Evolutionary conservation across 1,284 basidiomycete species (phyloP), one percentile per base, ranked within the genome.

Genomic region (Cryptococcus sp.): DNA sequence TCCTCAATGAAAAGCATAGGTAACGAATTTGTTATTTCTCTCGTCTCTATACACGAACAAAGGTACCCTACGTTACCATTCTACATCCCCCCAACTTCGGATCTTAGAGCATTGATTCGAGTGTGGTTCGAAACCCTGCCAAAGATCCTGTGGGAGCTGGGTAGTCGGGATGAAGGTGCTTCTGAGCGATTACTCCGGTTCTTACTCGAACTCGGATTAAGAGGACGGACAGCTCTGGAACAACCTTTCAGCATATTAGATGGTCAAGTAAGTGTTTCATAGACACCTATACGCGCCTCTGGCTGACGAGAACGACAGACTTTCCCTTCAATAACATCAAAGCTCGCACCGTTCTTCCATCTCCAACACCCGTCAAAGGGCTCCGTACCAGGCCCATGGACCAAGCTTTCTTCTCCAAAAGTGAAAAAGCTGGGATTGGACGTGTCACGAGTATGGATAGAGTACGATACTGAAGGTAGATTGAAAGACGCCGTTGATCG

Each of bases 61-160:
- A 63, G 60, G 4, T 66, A 68, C 50, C 66, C 71, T 4, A 54
- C 44, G 1, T 57, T 69, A 1, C 75, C 77, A n/a, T 77, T 78
- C 59, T 74, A 66, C 62, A 59, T 78, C 7, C 67, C 66, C 0
- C 50, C 58, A 5, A 34, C 44, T 1, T 75, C 22, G 25, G 47
- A 44, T 15, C 17, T 71, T 2, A 58, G 74, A 2, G 40, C 52
- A 0, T 40, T 59, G 10, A 29, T 77, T 10, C 22, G 26, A 1
- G 39, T 39, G 15, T 79, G 77, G 77, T 54, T 84, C 54, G 83
- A 85, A 26, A 89, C 86, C 61, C 81, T 93, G 40, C 90, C 91
- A 0, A 87, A 85, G 72, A 83, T 83, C 8, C 79, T 95, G 1
- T 95, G 93, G 92, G 91, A 95, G 75, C 76, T 89, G 7, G 87